These are phyloP conservation scores for Oryza glumipatula DNA, from an alignment of 176 grass and related monocot genomes.

Conservation along the genomic window DNA sequence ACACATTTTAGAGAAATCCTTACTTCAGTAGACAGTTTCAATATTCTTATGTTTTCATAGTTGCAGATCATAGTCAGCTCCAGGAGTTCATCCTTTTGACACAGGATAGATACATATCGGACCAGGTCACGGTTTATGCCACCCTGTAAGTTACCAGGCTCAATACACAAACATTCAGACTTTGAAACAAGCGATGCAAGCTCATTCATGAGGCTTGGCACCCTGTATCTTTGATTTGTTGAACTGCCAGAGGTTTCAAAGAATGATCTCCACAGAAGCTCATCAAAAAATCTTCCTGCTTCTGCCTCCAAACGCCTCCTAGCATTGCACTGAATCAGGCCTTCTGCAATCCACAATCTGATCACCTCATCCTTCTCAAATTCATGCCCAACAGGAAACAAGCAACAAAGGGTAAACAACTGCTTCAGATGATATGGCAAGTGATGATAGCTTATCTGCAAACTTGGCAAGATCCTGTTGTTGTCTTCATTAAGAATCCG, in stretches of 20 bases:
- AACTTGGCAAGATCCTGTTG: conserved; percentile 45
- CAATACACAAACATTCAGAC: conserved; percentile 30
- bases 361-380: conserved; percentile 63
- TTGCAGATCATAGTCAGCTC: conserved; percentile 33
- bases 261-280: conserved; percentile 50
- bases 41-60: conserved; percentile 42
- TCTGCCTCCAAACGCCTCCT: conserved; percentile 32
- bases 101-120: conserved; percentile 33
- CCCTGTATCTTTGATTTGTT: conserved; percentile 27
- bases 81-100: not conserved
- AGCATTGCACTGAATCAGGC: conserved; percentile 31
- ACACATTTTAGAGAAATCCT: conserved; percentile 24
- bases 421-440: conserved; percentile 55
- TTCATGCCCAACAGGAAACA: conserved; percentile 49
- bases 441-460: conserved; percentile 72
- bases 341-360: conserved; percentile 64
- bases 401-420: conserved; percentile 47
- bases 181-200: conserved; percentile 26
- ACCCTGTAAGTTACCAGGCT: not conserved
- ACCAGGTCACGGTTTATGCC: not conserved
- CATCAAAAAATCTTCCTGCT: conserved; percentile 43
- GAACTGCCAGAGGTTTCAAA: conserved; percentile 29
- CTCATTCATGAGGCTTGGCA: conserved; percentile 49
- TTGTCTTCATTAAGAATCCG: conserved; percentile 42
- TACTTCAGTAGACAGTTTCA: conserved; percentile 36